Evolutionary conservation across 2,329 filamentous ascomycete species (phyloP), one percentile per base, ranked within the genome.

Genomic region (Ophiocordyceps unilateralis): DNA sequence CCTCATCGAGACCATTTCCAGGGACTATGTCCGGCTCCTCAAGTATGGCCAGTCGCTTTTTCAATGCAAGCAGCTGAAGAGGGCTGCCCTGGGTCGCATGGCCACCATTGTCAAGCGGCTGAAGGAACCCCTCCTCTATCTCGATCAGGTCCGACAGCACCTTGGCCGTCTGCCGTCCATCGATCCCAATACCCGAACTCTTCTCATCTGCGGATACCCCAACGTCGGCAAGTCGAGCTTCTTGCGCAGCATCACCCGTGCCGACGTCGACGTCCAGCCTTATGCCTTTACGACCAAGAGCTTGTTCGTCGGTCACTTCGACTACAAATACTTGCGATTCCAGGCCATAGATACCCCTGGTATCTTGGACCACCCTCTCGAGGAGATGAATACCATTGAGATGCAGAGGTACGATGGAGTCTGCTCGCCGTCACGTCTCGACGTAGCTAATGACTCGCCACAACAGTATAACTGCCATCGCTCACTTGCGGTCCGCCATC

Each of bases 361-460:
- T 70, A 94, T 98, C 52, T 69, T 98, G 47, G 91, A 98, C 55
- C 91, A 98, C 61, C 88, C 89, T 30, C 76, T 98, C 9, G 91
- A 96, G 65, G 91, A 96, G 68, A 98, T 96, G 91, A 94, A 95
- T 67, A 96, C 91, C 4, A 98, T 98, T 58, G 91, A 98, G 66
- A 96, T 96, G 86, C 91, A 96, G 70, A 63, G 52, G 51, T 55
- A 44, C 43, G 46, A 26, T 15, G n/a, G n/a, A 5, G 32, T 36
- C n/a, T n/a, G n/a, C n/a, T n/a, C n/a, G n/a, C n/a, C n/a, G 32
- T 19, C n/a, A 6, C 32, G 4, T 34, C 15, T 30, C 28, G n/a
- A 17, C 20, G 5, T 3, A 4, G 21, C 36, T 38, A 23, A 36
- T 49, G 37, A 50, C 42, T 41, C 39, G 19, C 15, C 26, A 43